A percentile compares a stretch with the other conserved stretches of the same genome.
Evolutionary conservation across 2,329 filamentous ascomycete genomes (phyloP).

Genomic region (Aaosphaeria pasadenensis): DNA sequence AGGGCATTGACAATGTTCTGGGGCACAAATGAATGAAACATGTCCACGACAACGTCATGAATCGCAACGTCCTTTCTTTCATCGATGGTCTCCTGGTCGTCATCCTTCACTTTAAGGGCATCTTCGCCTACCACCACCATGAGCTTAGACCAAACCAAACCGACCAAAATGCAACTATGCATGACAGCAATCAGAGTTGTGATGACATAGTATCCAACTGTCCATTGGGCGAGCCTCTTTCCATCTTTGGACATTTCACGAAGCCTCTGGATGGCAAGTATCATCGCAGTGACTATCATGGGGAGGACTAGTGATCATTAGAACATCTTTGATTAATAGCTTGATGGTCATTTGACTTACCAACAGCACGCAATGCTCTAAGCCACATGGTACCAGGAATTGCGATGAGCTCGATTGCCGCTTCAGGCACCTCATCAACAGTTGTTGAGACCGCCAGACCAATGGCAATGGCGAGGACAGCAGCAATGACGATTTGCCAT

Average conservation of each 20-base stretch:
- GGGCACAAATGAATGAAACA: slow-evolving; percentile 51
- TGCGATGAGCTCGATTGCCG: slow-evolving; percentile 42
- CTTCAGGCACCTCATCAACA: slow-evolving; percentile 43
- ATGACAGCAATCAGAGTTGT: slow-evolving; percentile 52
- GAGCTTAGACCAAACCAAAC: slow-evolving; percentile 48
- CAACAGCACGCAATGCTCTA: slow-evolving; percentile 48
- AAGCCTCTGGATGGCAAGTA: slow-evolving; percentile 50
- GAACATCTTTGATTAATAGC: neutral
- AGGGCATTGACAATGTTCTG: slow-evolving; percentile 49
- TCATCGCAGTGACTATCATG: slow-evolving; percentile 52
- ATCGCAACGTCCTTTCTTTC: slow-evolving; percentile 35
- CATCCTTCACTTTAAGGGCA: slow-evolving; percentile 28
- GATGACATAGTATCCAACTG: slow-evolving; percentile 49
- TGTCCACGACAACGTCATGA: slow-evolving; percentile 46
- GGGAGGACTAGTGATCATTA: slow-evolving; percentile 42
- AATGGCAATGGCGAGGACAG: slow-evolving; percentile 49
- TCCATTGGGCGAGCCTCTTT: slow-evolving; percentile 47
- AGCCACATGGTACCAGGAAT: slow-evolving; percentile 53
- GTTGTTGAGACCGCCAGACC: slow-evolving; percentile 46
- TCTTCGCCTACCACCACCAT: slow-evolving; percentile 40
- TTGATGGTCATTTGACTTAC: slow-evolving; percentile 26
- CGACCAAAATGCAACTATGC: slow-evolving; percentile 46
- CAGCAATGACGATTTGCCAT: slow-evolving; percentile 50
- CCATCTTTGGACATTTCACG: slow-evolving; percentile 46
- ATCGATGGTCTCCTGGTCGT: slow-evolving; percentile 31